These are phyloP conservation scores for Apiospora sp. DNA, from an alignment of 2,329 filamentous ascomycete genomes.

Conservation along the genomic window DNA sequence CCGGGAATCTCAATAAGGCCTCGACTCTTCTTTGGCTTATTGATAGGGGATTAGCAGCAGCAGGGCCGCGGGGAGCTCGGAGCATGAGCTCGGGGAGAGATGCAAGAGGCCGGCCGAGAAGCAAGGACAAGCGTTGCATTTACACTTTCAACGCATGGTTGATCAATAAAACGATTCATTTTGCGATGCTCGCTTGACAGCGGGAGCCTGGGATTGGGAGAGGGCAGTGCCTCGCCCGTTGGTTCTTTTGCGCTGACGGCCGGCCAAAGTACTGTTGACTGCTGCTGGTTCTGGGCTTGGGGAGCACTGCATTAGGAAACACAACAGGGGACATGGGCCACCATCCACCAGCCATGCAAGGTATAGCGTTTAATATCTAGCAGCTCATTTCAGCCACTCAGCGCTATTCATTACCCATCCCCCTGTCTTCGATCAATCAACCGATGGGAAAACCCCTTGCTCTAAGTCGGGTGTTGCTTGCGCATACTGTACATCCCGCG, in stretches of 20 bases:
- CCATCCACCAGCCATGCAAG: neutral
- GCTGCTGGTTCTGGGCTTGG: neutral
- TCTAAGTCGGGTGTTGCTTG: neutral
- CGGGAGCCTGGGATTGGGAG: conserved; percentile 8
- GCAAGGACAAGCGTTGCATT: neutral
- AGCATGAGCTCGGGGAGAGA: neutral
- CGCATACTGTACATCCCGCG: neutral
- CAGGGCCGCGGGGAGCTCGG: neutral
- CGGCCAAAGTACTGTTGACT: neutral
- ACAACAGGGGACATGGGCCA: conserved; percentile 14
- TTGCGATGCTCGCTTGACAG: neutral
- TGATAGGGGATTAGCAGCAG: neutral
- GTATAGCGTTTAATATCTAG: conserved; percentile 19
- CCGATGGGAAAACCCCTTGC: conserved; percentile 13
- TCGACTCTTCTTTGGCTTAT: neutral
- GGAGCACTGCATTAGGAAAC: conserved; percentile 10
- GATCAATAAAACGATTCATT: conserved; percentile 20
- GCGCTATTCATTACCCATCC: conserved; percentile 5
- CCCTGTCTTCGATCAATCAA: conserved; percentile 13
- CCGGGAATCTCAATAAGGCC: neutral
- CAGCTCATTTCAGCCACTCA: conserved; percentile 20
- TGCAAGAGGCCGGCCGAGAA: conserved; percentile 2
- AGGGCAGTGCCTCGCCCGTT: neutral
- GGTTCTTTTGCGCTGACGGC: neutral
- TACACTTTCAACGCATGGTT: neutral